A percentile compares a stretch with the other conserved stretches of the same genome.
Conservation (phyloP, 345 rosid species). For the Salix caprea region DNA sequence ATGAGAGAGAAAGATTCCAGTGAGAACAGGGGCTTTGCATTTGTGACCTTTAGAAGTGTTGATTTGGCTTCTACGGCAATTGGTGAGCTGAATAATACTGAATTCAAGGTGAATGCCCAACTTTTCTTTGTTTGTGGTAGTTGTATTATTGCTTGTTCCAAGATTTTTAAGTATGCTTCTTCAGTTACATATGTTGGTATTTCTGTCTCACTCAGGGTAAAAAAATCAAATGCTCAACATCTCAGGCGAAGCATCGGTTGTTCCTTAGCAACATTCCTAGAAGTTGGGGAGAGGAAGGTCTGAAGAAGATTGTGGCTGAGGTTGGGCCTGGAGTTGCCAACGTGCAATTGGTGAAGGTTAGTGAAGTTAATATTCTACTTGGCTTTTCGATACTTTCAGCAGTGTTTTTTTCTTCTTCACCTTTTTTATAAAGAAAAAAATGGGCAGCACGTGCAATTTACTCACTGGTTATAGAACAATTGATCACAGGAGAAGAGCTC, state of each 20-base stretch:
- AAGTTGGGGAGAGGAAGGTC: conserved; percentile 65
- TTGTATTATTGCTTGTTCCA: background rate
- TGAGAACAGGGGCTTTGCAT: conserved; percentile 78
- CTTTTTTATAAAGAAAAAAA: background rate
- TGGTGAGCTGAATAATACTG: conserved; percentile 59
- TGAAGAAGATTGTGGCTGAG: conserved; percentile 51
- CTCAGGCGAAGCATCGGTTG: conserved; percentile 76
- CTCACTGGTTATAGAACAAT: conserved; percentile 16
- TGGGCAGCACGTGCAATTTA: background rate
- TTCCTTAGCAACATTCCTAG: conserved; percentile 90
- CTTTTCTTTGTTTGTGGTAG: background rate
- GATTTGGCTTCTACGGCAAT: conserved; percentile 82
- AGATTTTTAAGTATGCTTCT: background rate
- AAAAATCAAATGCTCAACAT: conserved; percentile 70
- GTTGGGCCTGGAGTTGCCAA: conserved; percentile 81
- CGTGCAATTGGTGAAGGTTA: conserved; percentile 77
- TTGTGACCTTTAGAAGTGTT: conserved; percentile 73
- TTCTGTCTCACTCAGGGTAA: conserved; percentile 52
- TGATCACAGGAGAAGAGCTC: conserved; percentile 62
- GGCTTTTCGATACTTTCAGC: background rate
- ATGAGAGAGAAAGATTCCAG: conserved; percentile 80
- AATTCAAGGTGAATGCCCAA: conserved; percentile 55
- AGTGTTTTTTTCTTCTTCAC: background rate
- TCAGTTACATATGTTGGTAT: conserved; percentile 1
- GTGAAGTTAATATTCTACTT: conserved; percentile 3